Conservation (phyloP, 495 filamentous ascomycete species). For the Cercophora newfieldiana region DNA sequence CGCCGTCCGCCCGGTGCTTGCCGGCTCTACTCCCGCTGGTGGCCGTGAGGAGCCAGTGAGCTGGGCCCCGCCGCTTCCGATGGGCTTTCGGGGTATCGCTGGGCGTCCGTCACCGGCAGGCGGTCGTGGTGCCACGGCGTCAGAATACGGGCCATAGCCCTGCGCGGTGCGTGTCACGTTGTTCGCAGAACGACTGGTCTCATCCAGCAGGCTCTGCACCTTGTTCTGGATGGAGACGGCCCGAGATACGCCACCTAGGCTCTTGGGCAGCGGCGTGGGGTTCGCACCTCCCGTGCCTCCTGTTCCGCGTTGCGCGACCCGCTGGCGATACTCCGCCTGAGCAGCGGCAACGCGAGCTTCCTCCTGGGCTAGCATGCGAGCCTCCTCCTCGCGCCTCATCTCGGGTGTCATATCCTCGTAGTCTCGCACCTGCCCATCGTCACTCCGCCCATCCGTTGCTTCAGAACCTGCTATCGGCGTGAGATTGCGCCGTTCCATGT, state of each 20-base stretch:
- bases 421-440: constrained; percentile 60
- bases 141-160: constrained; percentile 85
- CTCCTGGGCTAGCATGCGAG: constrained; percentile 79
- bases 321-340: constrained; percentile 84
- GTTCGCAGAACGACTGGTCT: constrained; percentile 61
- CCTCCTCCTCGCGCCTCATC: constrained; percentile 86
- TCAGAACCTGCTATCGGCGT: constrained; percentile 79
- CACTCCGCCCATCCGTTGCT: constrained; percentile 66
- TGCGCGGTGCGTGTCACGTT: constrained; percentile 70
- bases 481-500: constrained; percentile 53
- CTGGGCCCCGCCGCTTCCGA: constrained; percentile 10
- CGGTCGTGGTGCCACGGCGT: constrained; percentile 33
- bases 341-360: constrained; percentile 90
- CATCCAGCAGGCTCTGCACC: constrained; percentile 82
- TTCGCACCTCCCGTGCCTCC: constrained; percentile 26
- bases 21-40: neutral
- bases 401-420: constrained; percentile 81
- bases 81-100: constrained; percentile 37
- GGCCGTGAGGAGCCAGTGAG: neutral
- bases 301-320: constrained; percentile 64
- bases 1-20: constrained; percentile 8
- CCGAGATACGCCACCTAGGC: constrained; percentile 59
- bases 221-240: constrained; percentile 86
- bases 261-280: constrained; percentile 41
- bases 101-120: constrained; percentile 24